Evolutionary conservation across 345 rosid genomes (phyloP).

Genomic region (Pseudoturritis turrita): DNA sequence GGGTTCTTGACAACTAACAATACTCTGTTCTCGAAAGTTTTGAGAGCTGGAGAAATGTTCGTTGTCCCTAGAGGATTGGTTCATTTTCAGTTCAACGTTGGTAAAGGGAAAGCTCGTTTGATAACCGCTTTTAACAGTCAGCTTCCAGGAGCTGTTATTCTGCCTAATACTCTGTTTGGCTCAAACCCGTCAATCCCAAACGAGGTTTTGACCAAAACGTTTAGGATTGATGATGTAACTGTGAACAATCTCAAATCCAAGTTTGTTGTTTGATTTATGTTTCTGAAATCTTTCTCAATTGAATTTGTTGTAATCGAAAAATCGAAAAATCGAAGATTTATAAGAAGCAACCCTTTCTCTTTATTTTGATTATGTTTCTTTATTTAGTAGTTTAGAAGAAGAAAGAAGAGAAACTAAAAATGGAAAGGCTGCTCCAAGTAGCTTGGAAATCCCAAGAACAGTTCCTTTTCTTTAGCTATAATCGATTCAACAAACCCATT

Average conservation of each 20-base stretch:
- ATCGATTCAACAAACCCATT: slow-evolving; percentile 60
- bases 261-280: slow-evolving; percentile 29
- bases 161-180: slow-evolving; percentile 41
- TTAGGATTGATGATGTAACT: slow-evolving; percentile 41
- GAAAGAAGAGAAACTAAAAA: slow-evolving; percentile 6
- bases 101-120: slow-evolving; percentile 50
- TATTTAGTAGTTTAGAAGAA: slow-evolving; percentile 8
- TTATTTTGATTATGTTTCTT: slow-evolving; percentile 10
- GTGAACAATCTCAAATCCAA: slow-evolving; percentile 48
- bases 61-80: slow-evolving; percentile 59
- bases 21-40: slow-evolving; percentile 47
- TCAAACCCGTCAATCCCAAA: slow-evolving; percentile 54
- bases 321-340: background rate
- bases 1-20: slow-evolving; percentile 53
- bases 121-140: slow-evolving; percentile 75
- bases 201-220: slow-evolving; percentile 50
- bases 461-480: slow-evolving; percentile 55
- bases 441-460: slow-evolving; percentile 61
- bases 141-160: slow-evolving; percentile 45
- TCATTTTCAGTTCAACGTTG: slow-evolving; percentile 75
- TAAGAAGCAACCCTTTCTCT: background rate
- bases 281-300: background rate
- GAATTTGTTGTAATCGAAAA: background rate
- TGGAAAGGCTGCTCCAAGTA: slow-evolving; percentile 54
- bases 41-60: slow-evolving; percentile 53